Evolutionary conservation across 1,284 basidiomycete species (phyloP).

Genomic region (Caloboletus firmus): DNA sequence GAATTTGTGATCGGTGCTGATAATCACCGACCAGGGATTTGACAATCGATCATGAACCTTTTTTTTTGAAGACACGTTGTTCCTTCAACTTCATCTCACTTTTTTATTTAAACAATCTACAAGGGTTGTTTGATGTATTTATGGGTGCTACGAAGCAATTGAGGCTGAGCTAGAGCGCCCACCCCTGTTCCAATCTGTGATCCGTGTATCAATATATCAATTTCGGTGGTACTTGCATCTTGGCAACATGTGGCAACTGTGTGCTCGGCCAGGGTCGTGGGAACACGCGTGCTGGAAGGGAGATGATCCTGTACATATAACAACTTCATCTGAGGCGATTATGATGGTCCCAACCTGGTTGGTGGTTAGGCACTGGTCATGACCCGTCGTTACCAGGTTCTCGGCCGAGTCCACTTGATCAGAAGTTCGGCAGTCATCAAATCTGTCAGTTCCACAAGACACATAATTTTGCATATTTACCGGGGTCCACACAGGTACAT

Average conservation of each 20-base stretch:
- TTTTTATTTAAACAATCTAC: background rate
- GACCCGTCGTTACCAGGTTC: too few species aligned
- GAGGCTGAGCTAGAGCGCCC: background rate
- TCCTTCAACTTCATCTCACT: background rate
- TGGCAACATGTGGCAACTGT: background rate
- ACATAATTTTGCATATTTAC: background rate
- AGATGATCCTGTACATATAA: background rate
- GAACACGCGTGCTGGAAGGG: background rate
- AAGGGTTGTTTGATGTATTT: background rate
- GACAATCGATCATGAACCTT: background rate
- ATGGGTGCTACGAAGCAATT: background rate
- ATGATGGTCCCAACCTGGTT: too few species aligned
- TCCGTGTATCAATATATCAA: background rate
- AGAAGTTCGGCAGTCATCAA: too few species aligned
- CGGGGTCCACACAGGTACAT: background rate
- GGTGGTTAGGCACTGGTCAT: too few species aligned
- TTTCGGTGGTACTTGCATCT: slow-evolving; percentile 2
- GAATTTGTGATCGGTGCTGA: background rate
- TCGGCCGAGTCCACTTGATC: too few species aligned
- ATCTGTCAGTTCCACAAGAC: background rate
- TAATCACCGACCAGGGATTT: background rate
- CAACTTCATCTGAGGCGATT: too few species aligned
- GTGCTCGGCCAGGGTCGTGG: background rate
- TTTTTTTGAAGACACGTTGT: background rate
- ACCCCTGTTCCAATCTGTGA: slow-evolving; percentile 1